Evolutionary conservation across 2,329 filamentous ascomycete genomes (phyloP).

Genomic region (Verticillium albo-atrum): DNA sequence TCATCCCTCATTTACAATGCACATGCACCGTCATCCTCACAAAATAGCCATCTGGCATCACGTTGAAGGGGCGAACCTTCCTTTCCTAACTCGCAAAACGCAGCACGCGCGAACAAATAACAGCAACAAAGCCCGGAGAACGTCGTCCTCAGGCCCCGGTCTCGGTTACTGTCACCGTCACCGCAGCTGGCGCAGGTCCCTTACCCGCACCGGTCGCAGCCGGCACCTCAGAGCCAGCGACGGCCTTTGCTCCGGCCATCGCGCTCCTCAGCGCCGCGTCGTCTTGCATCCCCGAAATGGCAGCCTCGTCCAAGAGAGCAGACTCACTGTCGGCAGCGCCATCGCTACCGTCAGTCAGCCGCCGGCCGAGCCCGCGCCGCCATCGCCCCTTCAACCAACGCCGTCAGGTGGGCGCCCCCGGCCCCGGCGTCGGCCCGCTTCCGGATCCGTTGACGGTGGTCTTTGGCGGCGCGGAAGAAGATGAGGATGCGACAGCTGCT

Average conservation of each 20-base stretch:
- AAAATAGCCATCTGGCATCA: conserved; percentile 7
- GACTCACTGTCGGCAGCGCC: neutral
- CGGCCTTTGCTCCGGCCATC: neutral
- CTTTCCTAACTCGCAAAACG: neutral
- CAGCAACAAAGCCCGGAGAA: neutral
- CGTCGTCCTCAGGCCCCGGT: conserved; percentile 1
- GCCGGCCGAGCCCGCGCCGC: conserved; percentile 5
- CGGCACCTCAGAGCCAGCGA: neutral
- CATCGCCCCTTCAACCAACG: conserved; percentile 16
- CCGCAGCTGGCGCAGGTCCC: neutral
- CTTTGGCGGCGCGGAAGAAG: neutral
- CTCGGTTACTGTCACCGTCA: conserved; percentile 11
- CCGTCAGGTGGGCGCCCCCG: conserved; percentile 10
- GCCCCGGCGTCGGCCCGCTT: neutral
- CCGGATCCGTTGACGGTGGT: neutral
- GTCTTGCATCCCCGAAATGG: neutral
- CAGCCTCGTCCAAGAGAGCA: neutral
- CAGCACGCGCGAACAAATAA: conserved; percentile 7
- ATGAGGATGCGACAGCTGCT: neutral
- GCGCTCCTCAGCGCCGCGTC: conserved; percentile 4
- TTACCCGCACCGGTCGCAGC: neutral
- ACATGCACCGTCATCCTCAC: neutral
- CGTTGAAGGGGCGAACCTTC: conserved; percentile 13
- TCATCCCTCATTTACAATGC: neutral
- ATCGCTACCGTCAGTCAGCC: conserved; percentile 3